Base-by-base conservation (phyloP, 176 grass and related monocot species). In the Echinochloa phyllopogon region DNA sequence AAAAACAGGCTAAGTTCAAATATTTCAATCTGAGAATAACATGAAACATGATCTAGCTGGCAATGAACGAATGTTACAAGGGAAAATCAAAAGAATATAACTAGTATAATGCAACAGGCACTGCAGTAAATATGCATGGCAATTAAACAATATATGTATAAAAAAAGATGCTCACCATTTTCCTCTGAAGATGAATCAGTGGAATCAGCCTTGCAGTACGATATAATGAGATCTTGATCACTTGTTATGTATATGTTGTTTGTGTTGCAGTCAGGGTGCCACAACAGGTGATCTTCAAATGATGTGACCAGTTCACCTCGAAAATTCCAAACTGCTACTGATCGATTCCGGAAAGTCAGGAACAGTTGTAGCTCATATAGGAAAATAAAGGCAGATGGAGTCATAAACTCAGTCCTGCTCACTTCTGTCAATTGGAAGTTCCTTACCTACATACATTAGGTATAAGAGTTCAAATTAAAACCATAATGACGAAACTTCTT, bases 211-310 rank as follows among this genome's bases (percentile, higher is more conserved):
- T 97, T 97, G 85, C 94, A 97, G 80, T 97, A 97, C n/a, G 91
- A 94, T 86, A 97, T 90, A 74, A 97, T 97, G 65, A 97, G 81
- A 86, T 94, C 94, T 88, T 97, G 94, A 41, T 97, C 94, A 58
- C 91, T 97, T 63, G 94, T 97, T 65, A 97, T 97, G 74, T 97
- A 97, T 84, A 97, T 97, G 82, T 97, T 97, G 76, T 97, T 97
- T 5, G 94, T 97, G 67, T 97, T 97, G 77, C 94, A 97, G 74
- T 97, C 94, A 78, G 94, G 91, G 79, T 97, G 94, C 94, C 94
- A 97, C 82, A 97, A 79, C 71, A 92, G 84, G 78, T 97, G 94
- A 79, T 97, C 94, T 78, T 97, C 94, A 85, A 97, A 97, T 85
- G 94, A 92, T 79, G 94, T 97, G 41, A 97, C 94, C 56, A 90